Evolutionary conservation across 768 basidiomycete species (phyloP), one percentile per base, ranked within the genome.

Genomic region (Pleurotus eryngii): DNA sequence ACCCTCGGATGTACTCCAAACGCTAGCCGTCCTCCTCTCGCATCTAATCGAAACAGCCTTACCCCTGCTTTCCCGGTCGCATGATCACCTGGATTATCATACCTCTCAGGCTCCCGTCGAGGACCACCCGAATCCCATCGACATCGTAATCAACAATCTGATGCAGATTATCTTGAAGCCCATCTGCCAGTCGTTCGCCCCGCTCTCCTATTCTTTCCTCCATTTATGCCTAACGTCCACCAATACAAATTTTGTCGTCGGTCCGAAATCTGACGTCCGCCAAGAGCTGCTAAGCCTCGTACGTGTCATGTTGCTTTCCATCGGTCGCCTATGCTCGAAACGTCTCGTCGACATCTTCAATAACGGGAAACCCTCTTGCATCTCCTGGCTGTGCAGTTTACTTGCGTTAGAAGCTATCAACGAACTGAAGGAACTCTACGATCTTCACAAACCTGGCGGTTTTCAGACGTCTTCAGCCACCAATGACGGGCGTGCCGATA

Each of bases 361-460:
- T 35, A 27, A 35, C 35, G 39, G 18, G 24, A 14, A 17, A 26
- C 57, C 46, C 11, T 42, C 60, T 9, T 46, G 59, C 54, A 45
- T 38, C 11, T 42, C 60, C 14, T 46, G 59, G 49, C 50, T 66
- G 8, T 61, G 64, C 15, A 60, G 59, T 27, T 66, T 74, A n/a
- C 64, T 79, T 57, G 68, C 74, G 26, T 59, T 80, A 59, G 71
- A 71, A 57, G 67, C 72, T 8, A 59, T 76, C 38, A 72, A 72
- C 39, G 74, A 80, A 59, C 63, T 82, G 18, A 64, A 71, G 46
- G 60, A 61, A 43, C 67, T 74, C 54, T 67, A 62, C 27, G 22
- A n/a, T 54, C 37, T 39, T 39, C 30, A 35, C 30, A 39, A 53
- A 14, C 49, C 57, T 51, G 39, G 18, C 27, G 22, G 12, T 47